Conservation (phyloP, 371 early-diverging fungal species). For the Saksenaea oblongispora region DNA sequence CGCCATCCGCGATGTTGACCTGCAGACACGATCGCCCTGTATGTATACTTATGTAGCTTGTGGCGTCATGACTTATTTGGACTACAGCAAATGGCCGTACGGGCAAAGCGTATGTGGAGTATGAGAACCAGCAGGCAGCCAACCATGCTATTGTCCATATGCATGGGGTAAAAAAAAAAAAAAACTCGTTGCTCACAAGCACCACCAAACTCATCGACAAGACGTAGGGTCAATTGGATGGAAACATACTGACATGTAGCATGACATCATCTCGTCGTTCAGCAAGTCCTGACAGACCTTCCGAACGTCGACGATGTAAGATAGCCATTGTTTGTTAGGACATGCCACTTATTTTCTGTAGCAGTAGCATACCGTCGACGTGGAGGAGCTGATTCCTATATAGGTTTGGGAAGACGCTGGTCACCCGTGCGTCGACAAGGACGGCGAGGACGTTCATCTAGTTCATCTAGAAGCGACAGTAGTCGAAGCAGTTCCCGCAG, state of each 20-base stretch:
- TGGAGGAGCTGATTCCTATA: background rate
- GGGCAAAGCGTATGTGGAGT: slow-evolving; percentile 60
- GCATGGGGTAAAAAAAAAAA: slow-evolving; percentile 42
- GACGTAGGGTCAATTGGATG: slow-evolving; percentile 58
- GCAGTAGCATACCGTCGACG: slow-evolving; percentile 27
- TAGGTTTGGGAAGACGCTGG: no score
- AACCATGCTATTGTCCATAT: slow-evolving; percentile 54
- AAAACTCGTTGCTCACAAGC: background rate
- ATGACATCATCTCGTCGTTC: slow-evolving; percentile 38
- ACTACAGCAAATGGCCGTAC: slow-evolving; percentile 46
- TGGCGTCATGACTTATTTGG: background rate
- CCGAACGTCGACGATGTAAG: slow-evolving; percentile 30
- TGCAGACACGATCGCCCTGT: slow-evolving; percentile 43
- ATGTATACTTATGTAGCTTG: background rate
- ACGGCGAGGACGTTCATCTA: no score
- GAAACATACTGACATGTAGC: slow-evolving; percentile 35
- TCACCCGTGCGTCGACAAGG: no score
- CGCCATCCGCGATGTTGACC: slow-evolving; percentile 32
- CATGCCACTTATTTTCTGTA: slow-evolving; percentile 18
- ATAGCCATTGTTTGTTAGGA: background rate
- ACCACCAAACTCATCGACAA: background rate
- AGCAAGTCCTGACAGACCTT: slow-evolving; percentile 25
- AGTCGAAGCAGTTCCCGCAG: no score
- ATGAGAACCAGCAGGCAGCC: slow-evolving; percentile 53
- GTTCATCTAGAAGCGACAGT: no score